phyloP scores from a whole-genome alignment of 1,284 basidiomycete species.

The Moesziomyces parantarcticus region DNA sequence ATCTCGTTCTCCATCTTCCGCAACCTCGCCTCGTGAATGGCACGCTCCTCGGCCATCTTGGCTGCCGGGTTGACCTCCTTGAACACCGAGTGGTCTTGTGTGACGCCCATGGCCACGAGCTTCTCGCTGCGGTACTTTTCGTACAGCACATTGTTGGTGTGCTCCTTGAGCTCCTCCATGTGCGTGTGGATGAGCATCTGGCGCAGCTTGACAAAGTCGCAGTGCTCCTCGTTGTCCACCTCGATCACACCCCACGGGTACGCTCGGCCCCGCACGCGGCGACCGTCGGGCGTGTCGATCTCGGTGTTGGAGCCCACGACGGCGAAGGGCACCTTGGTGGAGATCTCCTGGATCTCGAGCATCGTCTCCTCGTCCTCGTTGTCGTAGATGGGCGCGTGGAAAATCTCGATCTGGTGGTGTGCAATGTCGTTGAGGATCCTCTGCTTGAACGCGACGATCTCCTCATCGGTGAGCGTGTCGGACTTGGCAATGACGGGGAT shows the following conservation, averaged over 20 bases:
- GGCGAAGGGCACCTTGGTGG: constrained; percentile 65
- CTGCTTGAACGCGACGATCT: constrained; percentile 64
- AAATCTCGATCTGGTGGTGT: constrained; percentile 66
- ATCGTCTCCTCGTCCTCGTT: constrained; percentile 66
- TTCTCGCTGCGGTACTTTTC: constrained; percentile 65
- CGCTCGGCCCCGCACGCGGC: constrained; percentile 63
- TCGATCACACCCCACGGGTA: constrained; percentile 68
- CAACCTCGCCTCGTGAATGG: constrained; percentile 66
- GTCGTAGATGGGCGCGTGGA: constrained; percentile 61
- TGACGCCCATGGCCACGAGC: constrained; percentile 63
- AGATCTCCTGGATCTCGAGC: constrained; percentile 65
- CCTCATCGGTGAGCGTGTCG: constrained; percentile 65
- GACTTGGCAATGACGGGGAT: constrained; percentile 67
- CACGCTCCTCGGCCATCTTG: constrained; percentile 66
- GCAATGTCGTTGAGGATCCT: constrained; percentile 65
- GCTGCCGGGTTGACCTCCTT: constrained; percentile 64
- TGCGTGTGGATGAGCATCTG: constrained; percentile 68
- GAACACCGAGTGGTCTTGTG: constrained; percentile 66
- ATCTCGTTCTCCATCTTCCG: constrained; percentile 68
- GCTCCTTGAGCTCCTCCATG: constrained; percentile 68
- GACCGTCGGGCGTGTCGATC: constrained; percentile 65
- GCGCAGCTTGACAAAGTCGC: constrained; percentile 68
- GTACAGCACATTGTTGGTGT: constrained; percentile 64
- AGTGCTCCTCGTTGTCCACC: constrained; percentile 67
- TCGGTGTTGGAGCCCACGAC: constrained; percentile 65